These are phyloP conservation scores for Lagenidium giganteum DNA, from an alignment of 352 stramenopile genomes.

Conservation along the genomic window DNA sequence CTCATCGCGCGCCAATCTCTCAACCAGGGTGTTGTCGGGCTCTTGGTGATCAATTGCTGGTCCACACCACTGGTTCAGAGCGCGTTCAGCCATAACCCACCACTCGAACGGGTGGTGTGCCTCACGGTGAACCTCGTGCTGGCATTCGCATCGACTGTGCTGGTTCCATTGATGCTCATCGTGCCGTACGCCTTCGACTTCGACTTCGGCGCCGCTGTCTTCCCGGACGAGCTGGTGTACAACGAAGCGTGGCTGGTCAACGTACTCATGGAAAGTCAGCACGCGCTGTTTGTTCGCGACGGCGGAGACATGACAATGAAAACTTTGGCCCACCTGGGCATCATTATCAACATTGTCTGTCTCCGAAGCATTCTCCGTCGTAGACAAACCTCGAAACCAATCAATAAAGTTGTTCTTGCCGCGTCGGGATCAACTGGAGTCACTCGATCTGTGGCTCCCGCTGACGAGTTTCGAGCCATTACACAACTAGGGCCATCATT, in stretches of 20 bases:
- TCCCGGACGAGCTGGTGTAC: constrained; percentile 1
- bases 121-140: constrained; percentile 1
- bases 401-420: too few relatives aligned
- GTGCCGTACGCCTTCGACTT: constrained; percentile 3
- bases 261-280: constrained; percentile 5
- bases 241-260: constrained; percentile 12
- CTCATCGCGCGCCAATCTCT: constrained; percentile 9
- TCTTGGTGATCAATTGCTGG: constrained; percentile 9
- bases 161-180: neutral
- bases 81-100: too few relatives aligned
- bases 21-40: neutral
- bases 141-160: constrained; percentile 7
- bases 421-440: too few relatives aligned
- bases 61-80: constrained; percentile 1
- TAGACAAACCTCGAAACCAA: too few relatives aligned
- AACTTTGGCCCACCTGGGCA: too few relatives aligned
- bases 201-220: neutral
- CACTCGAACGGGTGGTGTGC: neutral
- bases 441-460: too few relatives aligned
- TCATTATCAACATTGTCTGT: too few relatives aligned
- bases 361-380: too few relatives aligned
- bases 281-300: constrained; percentile 4
- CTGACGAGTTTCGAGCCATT: too few relatives aligned
- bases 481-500: too few relatives aligned
- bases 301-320: too few relatives aligned